Conservation (phyloP, 2,329 filamentous ascomycete species). For the Pestalotiopsis sp. region DNA sequence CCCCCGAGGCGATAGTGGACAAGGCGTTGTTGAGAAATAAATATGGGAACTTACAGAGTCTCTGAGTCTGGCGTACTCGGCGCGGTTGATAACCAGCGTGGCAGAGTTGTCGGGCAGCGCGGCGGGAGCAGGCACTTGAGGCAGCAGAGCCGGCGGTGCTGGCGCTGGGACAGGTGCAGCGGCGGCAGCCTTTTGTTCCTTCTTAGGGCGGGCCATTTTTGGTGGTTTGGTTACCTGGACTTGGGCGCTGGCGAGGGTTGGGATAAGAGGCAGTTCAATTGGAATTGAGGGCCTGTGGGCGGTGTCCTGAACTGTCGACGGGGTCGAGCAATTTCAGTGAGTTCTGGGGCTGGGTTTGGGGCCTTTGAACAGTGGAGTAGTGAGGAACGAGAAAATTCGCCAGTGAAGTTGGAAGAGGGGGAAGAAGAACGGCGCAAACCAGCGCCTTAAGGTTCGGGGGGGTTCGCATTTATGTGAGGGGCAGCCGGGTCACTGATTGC, state of each 20-base stretch:
- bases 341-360: conserved; percentile 2
- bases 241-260: not conserved
- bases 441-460: conserved; percentile 14
- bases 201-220: conserved; percentile 44
- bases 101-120: conserved; percentile 23
- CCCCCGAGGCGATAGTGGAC: conserved; percentile 6
- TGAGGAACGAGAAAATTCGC: not conserved
- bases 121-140: conserved; percentile 17
- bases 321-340: not conserved
- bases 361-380: conserved; percentile 6
- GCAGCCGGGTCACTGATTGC: conserved; percentile 7
- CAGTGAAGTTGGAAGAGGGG: conserved; percentile 15
- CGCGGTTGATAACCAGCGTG: conserved; percentile 52
- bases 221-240: conserved; percentile 6
- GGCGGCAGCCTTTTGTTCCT: conserved; percentile 40
- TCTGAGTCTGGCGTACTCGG: conserved; percentile 76
- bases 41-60: conserved; percentile 70
- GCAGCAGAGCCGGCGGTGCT: conserved; percentile 15
- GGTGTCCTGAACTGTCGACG: conserved; percentile 2
- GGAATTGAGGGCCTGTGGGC: not conserved
- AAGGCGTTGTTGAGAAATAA: not conserved
- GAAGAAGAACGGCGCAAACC: conserved; percentile 12
- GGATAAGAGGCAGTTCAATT: not conserved
- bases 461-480: conserved; percentile 17
- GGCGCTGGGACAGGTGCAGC: conserved; percentile 38